Conservation (phyloP, 441 rosid genomes). For the Kokia cookei region DNA sequence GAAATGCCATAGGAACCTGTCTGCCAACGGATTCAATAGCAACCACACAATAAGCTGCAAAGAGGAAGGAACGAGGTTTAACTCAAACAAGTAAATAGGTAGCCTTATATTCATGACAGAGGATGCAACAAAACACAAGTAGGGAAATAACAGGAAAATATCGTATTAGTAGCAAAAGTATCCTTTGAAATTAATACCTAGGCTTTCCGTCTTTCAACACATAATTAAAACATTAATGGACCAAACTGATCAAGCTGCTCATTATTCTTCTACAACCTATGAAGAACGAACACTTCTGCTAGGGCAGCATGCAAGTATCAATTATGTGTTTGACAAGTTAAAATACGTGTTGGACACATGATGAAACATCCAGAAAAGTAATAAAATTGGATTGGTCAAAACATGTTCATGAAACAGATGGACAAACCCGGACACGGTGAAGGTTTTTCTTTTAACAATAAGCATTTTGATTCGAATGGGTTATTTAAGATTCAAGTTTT, state of each 20-base stretch:
- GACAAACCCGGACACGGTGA: neutral
- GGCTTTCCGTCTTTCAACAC: neutral
- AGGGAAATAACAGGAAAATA: neutral
- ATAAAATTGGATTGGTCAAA: neutral
- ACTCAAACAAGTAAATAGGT: neutral
- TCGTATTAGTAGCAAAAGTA: neutral
- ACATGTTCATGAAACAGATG: neutral
- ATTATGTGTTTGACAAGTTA: neutral
- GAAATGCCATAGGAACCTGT: constrained; percentile 85
- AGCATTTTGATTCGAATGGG: neutral
- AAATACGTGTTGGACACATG: neutral
- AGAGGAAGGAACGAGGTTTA: constrained; percentile 5
- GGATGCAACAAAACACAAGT: neutral
- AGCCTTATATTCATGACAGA: neutral
- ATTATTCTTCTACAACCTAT: neutral
- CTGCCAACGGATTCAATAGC: constrained; percentile 87
- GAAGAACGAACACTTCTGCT: neutral
- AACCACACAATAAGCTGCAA: constrained; percentile 91
- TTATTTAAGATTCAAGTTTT: too few relatives aligned
- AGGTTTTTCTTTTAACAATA: neutral
- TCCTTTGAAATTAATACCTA: neutral
- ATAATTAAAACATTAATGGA: neutral
- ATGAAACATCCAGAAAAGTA: neutral
- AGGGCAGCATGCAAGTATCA: neutral
- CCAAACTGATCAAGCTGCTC: neutral